Evolutionary conservation across 1,139 yeast genomes (phyloP).

Genomic region (Debaryomyces fabryi): DNA sequence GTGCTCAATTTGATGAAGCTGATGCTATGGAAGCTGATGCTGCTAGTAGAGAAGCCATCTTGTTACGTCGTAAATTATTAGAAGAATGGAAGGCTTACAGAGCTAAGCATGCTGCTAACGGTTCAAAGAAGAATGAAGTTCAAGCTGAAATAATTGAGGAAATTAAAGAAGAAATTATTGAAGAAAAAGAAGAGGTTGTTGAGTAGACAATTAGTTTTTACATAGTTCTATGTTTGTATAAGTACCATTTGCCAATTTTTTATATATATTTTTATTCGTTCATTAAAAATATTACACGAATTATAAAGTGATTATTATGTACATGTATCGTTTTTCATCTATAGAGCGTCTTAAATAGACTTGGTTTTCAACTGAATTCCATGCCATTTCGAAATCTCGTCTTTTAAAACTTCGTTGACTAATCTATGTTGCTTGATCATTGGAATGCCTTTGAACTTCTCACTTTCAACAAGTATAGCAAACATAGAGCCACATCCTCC

Average conservation of each 20-base stretch:
- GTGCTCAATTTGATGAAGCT: slow-evolving; percentile 90
- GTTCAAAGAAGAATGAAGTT: slow-evolving; percentile 51
- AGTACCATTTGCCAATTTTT: background rate
- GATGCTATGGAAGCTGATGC: slow-evolving; percentile 98
- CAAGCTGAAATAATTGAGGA: slow-evolving; percentile 73
- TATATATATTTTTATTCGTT: slow-evolving; percentile 6
- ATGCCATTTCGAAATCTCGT: slow-evolving; percentile 92
- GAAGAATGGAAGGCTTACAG: slow-evolving; percentile 90
- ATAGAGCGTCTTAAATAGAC: slow-evolving; percentile 27
- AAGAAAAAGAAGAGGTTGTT: slow-evolving; percentile 79
- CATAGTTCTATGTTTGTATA: slow-evolving; percentile 6
- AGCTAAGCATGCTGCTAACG: slow-evolving; percentile 51
- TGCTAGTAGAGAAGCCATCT: slow-evolving; percentile 86
- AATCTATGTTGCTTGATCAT: slow-evolving; percentile 91
- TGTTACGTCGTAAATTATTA: slow-evolving; percentile 78
- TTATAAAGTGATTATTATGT: background rate
- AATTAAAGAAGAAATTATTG: slow-evolving; percentile 66
- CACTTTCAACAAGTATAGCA: slow-evolving; percentile 77
- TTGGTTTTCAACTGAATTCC: slow-evolving; percentile 86
- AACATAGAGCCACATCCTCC: slow-evolving; percentile 99
- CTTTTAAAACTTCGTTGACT: slow-evolving; percentile 79
- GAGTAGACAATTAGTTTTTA: slow-evolving; percentile 36
- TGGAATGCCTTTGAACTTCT: slow-evolving; percentile 72
- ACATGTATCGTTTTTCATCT: background rate
- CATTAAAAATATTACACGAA: background rate